These are phyloP conservation scores for Cupressus sempervirens DNA, from an alignment of 75 land plant genomes.

Conservation along the genomic window DNA sequence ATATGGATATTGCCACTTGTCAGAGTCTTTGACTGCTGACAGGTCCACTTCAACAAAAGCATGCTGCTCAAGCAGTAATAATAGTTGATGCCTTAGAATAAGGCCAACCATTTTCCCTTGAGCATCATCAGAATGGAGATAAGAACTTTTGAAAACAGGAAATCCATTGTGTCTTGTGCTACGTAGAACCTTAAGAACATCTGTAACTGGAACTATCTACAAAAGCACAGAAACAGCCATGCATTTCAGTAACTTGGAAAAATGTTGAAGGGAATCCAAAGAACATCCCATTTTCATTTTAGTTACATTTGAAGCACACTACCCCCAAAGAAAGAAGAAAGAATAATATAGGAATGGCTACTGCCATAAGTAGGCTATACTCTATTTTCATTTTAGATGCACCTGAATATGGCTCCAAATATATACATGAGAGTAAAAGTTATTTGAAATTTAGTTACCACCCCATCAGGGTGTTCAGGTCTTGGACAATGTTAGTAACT, in stretches of 20 bases:
- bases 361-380: neutral
- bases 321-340: neutral
- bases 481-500: no score
- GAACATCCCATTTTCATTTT: neutral
- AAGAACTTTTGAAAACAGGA: slow-evolving; percentile 27
- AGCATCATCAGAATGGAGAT: neutral
- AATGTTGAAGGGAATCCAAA: neutral
- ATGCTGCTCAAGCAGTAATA: slow-evolving; percentile 34
- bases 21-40: slow-evolving; percentile 6
- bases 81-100: slow-evolving; percentile 38
- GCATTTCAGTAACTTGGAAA: neutral
- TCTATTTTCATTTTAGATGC: neutral
- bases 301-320: neutral
- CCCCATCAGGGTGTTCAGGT: no score
- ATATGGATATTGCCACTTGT: slow-evolving; percentile 5
- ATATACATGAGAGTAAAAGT: neutral
- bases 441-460: neutral
- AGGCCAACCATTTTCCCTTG: slow-evolving; percentile 29
- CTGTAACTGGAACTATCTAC: slow-evolving; percentile 30
- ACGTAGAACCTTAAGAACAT: slow-evolving; percentile 29
- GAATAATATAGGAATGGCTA: neutral
- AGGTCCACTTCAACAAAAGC: slow-evolving; percentile 26
- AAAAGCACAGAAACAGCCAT: neutral
- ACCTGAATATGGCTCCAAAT: neutral
- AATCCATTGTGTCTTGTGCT: slow-evolving; percentile 37